Evolutionary conservation across 1,284 basidiomycete species (phyloP).

Genomic region (Paramarasmius palmivorus): DNA sequence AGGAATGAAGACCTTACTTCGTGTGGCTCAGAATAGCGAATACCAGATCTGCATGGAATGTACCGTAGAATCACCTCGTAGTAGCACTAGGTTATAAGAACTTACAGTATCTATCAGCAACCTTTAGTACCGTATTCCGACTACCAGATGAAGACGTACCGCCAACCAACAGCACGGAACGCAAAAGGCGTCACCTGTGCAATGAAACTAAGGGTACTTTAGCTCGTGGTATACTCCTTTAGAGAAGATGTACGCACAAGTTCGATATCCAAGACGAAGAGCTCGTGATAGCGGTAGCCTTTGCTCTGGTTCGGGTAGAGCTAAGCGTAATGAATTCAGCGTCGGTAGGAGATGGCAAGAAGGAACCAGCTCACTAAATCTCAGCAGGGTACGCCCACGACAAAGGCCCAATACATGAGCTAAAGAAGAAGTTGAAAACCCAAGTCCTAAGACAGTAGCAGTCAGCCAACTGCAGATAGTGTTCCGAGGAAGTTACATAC

Average conservation of each 20-base stretch:
- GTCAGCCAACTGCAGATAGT: not conserved
- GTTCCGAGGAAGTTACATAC: conserved; percentile 16
- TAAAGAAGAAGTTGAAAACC: conserved; percentile 59
- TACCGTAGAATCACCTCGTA: not conserved
- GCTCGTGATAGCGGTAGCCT: conserved; percentile 58
- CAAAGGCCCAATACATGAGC: conserved; percentile 50
- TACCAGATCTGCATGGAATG: conserved; percentile 39
- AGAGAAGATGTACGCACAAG: conserved; percentile 31
- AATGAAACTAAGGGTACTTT: conserved; percentile 34
- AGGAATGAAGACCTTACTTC: conserved; percentile 35
- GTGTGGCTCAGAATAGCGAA: conserved; percentile 64
- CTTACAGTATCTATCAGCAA: conserved; percentile 19
- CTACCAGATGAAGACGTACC: conserved; percentile 31
- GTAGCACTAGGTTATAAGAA: not conserved
- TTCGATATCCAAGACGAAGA: conserved; percentile 54
- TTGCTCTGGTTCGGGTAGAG: conserved; percentile 60
- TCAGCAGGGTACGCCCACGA: conserved; percentile 50
- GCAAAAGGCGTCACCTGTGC: conserved; percentile 51
- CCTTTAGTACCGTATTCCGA: too few species aligned
- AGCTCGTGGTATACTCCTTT: not conserved
- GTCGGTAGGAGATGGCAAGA: not conserved
- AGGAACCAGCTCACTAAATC: conserved; percentile 29
- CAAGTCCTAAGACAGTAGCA: conserved; percentile 30
- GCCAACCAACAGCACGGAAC: conserved; percentile 49
- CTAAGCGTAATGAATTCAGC: conserved; percentile 23